Evolutionary conservation across 768 basidiomycete genomes (phyloP).

Genomic region (Podaxis sp.): DNA sequence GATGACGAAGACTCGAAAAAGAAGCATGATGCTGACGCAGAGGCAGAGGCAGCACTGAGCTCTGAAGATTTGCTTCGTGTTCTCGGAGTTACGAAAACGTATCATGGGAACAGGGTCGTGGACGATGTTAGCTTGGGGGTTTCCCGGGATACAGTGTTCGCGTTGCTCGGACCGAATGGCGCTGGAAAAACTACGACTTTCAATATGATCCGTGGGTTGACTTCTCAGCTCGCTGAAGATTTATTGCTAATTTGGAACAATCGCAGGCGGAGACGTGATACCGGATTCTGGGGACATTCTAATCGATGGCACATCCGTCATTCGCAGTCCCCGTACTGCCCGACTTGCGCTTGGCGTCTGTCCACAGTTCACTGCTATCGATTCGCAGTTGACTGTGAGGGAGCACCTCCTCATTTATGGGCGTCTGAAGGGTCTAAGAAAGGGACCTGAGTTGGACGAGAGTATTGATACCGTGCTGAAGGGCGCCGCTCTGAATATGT

Average conservation of each 20-base stretch:
- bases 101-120: slow-evolving; percentile 55
- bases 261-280: slow-evolving; percentile 63
- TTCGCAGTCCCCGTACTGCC: slow-evolving; percentile 61
- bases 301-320: slow-evolving; percentile 65
- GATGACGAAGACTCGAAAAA: slow-evolving; percentile 16
- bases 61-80: slow-evolving; percentile 64
- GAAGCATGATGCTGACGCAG: slow-evolving; percentile 53
- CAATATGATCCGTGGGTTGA: slow-evolving; percentile 69
- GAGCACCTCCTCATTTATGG: slow-evolving; percentile 76
- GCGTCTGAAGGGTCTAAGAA: slow-evolving; percentile 64
- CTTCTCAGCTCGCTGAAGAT: background rate
- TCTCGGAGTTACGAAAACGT: slow-evolving; percentile 62
- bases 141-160: slow-evolving; percentile 60
- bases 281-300: slow-evolving; percentile 70
- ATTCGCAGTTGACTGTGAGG: slow-evolving; percentile 72
- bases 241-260: background rate
- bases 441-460: slow-evolving; percentile 45
- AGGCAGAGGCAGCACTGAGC: slow-evolving; percentile 45
- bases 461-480: slow-evolving; percentile 59
- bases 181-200: slow-evolving; percentile 85
- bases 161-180: slow-evolving; percentile 78
- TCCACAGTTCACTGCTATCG: slow-evolving; percentile 84
- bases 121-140: slow-evolving; percentile 75
- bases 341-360: slow-evolving; percentile 76
- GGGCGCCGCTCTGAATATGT: slow-evolving; percentile 56